Evolutionary conservation across 805 yeast species (phyloP).

Genomic region (Lipomyces sp.): DNA sequence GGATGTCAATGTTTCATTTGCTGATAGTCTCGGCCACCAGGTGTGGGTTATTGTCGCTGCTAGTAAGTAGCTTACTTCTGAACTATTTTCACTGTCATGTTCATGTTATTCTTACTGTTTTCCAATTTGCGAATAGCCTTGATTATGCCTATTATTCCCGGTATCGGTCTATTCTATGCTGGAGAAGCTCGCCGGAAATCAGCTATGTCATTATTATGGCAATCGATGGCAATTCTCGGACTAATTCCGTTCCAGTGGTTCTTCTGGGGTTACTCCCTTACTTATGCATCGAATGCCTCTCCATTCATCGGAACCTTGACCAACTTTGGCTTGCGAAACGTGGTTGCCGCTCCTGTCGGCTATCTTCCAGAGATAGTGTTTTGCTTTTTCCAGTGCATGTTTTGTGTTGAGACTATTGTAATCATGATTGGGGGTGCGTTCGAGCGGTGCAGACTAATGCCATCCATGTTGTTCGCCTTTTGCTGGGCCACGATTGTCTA

Average conservation of each 20-base stretch:
- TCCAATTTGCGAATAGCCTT: too few relatives aligned
- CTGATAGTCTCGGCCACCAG: slow-evolving; percentile 57
- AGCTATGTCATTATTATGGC: slow-evolving; percentile 89
- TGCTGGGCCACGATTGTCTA: slow-evolving; percentile 94
- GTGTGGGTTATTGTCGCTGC: slow-evolving; percentile 66
- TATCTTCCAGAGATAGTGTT: slow-evolving; percentile 82
- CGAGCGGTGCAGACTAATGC: slow-evolving; percentile 93
- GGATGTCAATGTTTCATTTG: slow-evolving; percentile 57
- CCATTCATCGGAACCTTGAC: slow-evolving; percentile 76
- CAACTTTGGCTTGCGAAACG: slow-evolving; percentile 75
- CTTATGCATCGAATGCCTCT: slow-evolving; percentile 69
- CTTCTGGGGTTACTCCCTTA: slow-evolving; percentile 94
- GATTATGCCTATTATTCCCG: slow-evolving; percentile 96
- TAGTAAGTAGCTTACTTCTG: slow-evolving; percentile 1
- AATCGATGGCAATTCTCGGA: slow-evolving; percentile 85
- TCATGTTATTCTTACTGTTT: neutral
- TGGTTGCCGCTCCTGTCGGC: slow-evolving; percentile 71
- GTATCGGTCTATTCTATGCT: slow-evolving; percentile 87
- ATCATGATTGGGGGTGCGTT: slow-evolving; percentile 97
- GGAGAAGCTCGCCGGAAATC: slow-evolving; percentile 94
- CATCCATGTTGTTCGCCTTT: slow-evolving; percentile 92
- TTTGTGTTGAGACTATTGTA: slow-evolving; percentile 88
- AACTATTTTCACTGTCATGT: neutral
- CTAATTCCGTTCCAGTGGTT: slow-evolving; percentile 92
- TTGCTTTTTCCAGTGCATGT: slow-evolving; percentile 94